These are phyloP conservation scores for Rhizomucor miehei DNA, from an alignment of 371 early-diverging fungal species.

Conservation along the genomic window DNA sequence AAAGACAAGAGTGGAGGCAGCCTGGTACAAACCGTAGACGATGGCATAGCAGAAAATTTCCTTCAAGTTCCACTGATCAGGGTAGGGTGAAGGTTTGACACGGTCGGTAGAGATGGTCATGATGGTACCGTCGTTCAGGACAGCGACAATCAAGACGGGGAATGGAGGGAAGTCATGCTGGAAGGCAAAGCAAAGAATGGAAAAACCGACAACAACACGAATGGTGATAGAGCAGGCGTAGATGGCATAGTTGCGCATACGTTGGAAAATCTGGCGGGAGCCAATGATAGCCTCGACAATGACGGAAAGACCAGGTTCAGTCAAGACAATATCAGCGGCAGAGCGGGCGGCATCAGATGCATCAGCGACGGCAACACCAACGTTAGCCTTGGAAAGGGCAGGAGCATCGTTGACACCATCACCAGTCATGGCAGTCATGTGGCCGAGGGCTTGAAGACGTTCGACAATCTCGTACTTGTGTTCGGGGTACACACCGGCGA, in stretches of 20 bases:
- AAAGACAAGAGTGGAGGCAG: conserved; percentile 54
- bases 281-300: conserved; percentile 66
- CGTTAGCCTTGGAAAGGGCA: conserved; percentile 84
- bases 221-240: conserved; percentile 62
- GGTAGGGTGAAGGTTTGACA: conserved; percentile 53
- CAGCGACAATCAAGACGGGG: conserved; percentile 59
- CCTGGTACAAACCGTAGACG: conserved; percentile 52
- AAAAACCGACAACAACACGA: conserved; percentile 59
- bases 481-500: conserved; percentile 91
- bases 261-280: conserved; percentile 70
- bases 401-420: conserved; percentile 97
- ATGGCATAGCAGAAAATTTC: conserved; percentile 58
- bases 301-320: conserved; percentile 75
- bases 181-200: conserved; percentile 55
- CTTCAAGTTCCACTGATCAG: conserved; percentile 55
- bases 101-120: conserved; percentile 60
- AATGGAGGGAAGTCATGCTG: conserved; percentile 61
- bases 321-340: conserved; percentile 76
- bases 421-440: conserved; percentile 91
- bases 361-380: conserved; percentile 81
- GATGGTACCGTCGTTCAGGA: conserved; percentile 61
- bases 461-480: conserved; percentile 93
- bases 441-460: conserved; percentile 78
- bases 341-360: conserved; percentile 75
- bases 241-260: conserved; percentile 62